These are phyloP conservation scores for Ogataea siamensis DNA, from an alignment of 805 yeast genomes.

Conservation along the genomic window DNA sequence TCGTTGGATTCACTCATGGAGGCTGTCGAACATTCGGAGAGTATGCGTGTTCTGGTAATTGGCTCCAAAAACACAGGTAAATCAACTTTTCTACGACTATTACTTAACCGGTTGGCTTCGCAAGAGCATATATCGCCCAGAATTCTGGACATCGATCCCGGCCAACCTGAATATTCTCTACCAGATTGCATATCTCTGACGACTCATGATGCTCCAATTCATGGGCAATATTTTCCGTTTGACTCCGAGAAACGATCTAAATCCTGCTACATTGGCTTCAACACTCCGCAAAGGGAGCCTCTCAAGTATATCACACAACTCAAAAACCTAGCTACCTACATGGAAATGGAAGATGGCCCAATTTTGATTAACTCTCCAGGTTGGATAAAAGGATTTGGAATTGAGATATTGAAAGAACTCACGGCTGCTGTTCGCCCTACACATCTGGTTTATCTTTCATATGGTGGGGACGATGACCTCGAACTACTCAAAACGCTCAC, in stretches of 20 bases:
- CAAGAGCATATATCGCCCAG: constrained; percentile 32
- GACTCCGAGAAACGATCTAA: constrained; percentile 28
- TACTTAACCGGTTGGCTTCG: constrained; percentile 48
- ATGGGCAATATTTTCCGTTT: constrained; percentile 39
- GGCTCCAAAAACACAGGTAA: constrained; percentile 83
- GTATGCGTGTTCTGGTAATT: constrained; percentile 40
- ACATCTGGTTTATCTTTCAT: constrained; percentile 53
- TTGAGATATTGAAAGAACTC: constrained; percentile 55
- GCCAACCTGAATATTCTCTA: constrained; percentile 74
- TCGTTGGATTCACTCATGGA: constrained; percentile 16
- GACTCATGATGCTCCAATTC: constrained; percentile 30
- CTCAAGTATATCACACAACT: constrained; percentile 46
- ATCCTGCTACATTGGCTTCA: constrained; percentile 55
- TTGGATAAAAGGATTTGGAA: constrained; percentile 88
- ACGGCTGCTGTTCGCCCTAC: constrained; percentile 49
- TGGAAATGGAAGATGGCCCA: constrained; percentile 30
- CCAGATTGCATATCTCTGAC: constrained; percentile 70
- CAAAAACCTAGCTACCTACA: constrained; percentile 36
- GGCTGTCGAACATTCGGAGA: constrained; percentile 8
- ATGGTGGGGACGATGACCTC: constrained; percentile 33
- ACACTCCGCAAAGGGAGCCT: constrained; percentile 69
- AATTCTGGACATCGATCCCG: constrained; percentile 81
- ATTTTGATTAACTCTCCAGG: constrained; percentile 81
- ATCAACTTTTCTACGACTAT: constrained; percentile 60
- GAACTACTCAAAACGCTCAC: constrained; percentile 29